Evolutionary conservation across 768 basidiomycete species (phyloP), one percentile per base, ranked within the genome.

Genomic region (Sporobolomyces pararoseus): DNA sequence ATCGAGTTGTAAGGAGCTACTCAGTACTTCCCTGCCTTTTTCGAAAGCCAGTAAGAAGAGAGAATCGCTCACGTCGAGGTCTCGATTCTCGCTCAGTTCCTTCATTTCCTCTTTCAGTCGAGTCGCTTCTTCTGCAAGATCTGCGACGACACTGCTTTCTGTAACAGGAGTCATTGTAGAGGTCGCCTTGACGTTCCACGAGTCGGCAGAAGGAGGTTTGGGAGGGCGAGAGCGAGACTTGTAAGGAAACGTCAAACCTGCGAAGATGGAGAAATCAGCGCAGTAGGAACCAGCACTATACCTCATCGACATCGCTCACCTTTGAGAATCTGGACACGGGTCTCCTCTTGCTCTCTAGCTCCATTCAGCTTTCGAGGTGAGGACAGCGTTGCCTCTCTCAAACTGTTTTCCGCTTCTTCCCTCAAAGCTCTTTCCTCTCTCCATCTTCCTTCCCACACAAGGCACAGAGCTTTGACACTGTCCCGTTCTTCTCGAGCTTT

Each of bases 391-490:
- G 39, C 12, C 13, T 58, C n/a, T 27, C 55, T 9, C 37, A 65
- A 27, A 12, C 19, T 10, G 7, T 35, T 32, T 46, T 70, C 58
- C 5, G 44, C 62, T 16, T 72, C 66, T 23, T 67, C 71, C 39
- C 66, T 49, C 39, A 7, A 3, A 23, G 66, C 21, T 17, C 59
- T 17, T 23, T 72, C 71, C 29, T 72, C 66, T 10, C 66, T 21
- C 58, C 58, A 72, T 16, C 71, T 51, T 2, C 34, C 63, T 27
- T 72, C 63, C 71, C 71, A 72, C 0, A 72, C 66, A 0, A 19
- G 29, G 9, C 58, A 61, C 3, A 72, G 47, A 7, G 71, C 62
- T 17, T 21, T 27, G 2, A 61, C 4, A 0, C 50, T 58, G 1
- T 14, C 21, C 5, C 21, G 34, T 21, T 60, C 63, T 7, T 72